phyloP scores from a whole-genome alignment of 192 early-diverging fungal genomes.

The Pilaira anomala region DNA sequence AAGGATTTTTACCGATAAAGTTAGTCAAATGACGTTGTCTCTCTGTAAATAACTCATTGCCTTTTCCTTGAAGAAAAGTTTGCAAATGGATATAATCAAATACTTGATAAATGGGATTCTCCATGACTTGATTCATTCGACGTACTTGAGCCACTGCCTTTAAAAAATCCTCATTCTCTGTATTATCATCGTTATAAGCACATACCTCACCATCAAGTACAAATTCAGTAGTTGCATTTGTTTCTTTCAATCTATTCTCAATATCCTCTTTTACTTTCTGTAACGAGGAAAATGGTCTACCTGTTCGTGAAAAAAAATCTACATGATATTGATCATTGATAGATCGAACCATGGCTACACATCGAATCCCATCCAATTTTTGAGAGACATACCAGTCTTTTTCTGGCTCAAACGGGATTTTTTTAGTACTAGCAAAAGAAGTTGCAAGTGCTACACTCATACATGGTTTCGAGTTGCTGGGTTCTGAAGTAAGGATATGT shows the following conservation, averaged over 20 bases:
- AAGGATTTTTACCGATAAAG: constrained; percentile 5
- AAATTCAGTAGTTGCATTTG: constrained; percentile 19
- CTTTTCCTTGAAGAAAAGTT: constrained; percentile 33
- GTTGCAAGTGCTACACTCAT: constrained; percentile 26
- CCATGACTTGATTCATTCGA: constrained; percentile 12
- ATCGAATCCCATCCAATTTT: constrained; percentile 53
- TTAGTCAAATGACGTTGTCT: constrained; percentile 26
- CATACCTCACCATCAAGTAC: constrained; percentile 53
- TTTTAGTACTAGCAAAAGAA: neutral
- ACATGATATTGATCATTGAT: constrained; percentile 16
- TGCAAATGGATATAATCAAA: constrained; percentile 44
- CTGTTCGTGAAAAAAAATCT: constrained; percentile 41
- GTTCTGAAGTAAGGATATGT: constrained; percentile 10
- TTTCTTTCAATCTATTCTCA: neutral
- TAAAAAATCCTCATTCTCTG: constrained; percentile 23
- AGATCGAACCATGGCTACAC: constrained; percentile 34
- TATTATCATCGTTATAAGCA: constrained; percentile 26
- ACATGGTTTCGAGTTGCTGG: neutral
- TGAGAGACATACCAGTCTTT: constrained; percentile 42
- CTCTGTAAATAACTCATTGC: constrained; percentile 24
- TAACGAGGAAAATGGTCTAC: constrained; percentile 31
- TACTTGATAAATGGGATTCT: constrained; percentile 40
- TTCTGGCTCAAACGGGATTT: neutral
- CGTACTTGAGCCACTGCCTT: constrained; percentile 27
- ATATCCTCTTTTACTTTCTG: constrained; percentile 21